Percentiles rank a stretch among this genome's conserved stretches.
phyloP scores from a whole-genome alignment of 352 stramenopile genomes.

The Proteromonas lacertae region DNA sequence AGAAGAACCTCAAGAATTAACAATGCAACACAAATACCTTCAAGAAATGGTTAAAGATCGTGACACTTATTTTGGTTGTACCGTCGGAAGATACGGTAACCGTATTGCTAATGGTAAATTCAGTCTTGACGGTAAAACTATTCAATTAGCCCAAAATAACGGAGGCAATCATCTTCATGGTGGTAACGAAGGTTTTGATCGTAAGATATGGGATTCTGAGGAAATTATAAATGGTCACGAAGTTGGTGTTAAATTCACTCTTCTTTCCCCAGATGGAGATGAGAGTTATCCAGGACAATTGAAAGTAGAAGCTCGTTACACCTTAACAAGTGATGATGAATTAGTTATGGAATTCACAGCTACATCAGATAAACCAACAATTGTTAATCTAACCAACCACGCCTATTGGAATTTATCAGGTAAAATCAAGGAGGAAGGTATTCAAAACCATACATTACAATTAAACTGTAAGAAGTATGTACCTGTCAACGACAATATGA shows the following conservation, averaged over 20 bases:
- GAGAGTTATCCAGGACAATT: constrained; percentile 9
- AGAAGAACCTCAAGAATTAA: no score
- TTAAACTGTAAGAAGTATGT: constrained; percentile 5
- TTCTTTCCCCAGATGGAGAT: constrained; percentile 4
- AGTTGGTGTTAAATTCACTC: constrained; percentile 4
- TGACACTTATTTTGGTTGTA: constrained; percentile 2
- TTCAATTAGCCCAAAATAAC: constrained; percentile 1
- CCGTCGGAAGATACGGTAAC: constrained; percentile 1
- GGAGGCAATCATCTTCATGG: constrained; percentile 3
- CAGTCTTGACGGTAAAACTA: not conserved
- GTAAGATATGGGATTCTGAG: not conserved
- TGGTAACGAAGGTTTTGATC: constrained; percentile 1
- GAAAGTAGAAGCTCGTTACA: constrained; percentile 1
- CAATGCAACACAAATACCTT: no score
- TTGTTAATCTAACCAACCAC: constrained; percentile 10
- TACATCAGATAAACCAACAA: constrained; percentile 2
- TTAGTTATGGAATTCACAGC: constrained; percentile 2
- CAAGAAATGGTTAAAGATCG: no score
- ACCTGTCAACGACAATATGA: constrained; percentile 1
- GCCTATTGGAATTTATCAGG: constrained; percentile 10
- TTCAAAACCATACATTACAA: constrained; percentile 6
- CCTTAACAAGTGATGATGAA: constrained; percentile 1
- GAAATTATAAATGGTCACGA: not conserved
- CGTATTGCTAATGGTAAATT: constrained; percentile 1
- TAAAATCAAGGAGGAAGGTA: not conserved